Evolutionary conservation across 2,329 filamentous ascomycete genomes (phyloP), one percentile per base, ranked within the genome.

Genomic region (Fusarium buharicum): DNA sequence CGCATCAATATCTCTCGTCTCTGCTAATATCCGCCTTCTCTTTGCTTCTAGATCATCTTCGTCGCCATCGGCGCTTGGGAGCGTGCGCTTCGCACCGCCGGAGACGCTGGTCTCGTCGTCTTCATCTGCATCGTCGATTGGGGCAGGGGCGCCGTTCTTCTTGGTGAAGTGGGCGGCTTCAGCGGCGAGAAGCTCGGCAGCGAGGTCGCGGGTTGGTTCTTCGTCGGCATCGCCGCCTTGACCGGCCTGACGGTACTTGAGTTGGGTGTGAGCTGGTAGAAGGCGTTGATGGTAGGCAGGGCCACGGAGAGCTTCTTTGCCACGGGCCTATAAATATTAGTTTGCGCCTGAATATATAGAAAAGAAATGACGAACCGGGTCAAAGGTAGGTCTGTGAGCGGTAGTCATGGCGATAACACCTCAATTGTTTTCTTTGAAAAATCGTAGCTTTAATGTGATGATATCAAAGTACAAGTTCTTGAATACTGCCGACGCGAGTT

Each of bases 221-320:
- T 89, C 89, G 46, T 76, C 76, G 28, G 90, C 90, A 64, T 88
- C 89, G 66, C 92, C 91, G 70, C 95, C 95, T 80, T 99, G 95
- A 39, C 93, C 93, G n/a, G 90, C 81, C 41, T 85, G 88, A 81
- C 92, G 87, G 74, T 89, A 90, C 80, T 99, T 99, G 73, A 99
- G 88, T 64, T 92, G 89, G 12, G 92, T 98, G 77, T 99, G 90
- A 28, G 95, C 95, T 30, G 95, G 94, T 13, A 97, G 88, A 14
- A 98, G 90, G 70, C 95, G 90, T 78, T 98, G 94, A 75, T 99
- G 95, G 81, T 97, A 98, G 70, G 93, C 94, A 45, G 92, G 91
- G 43, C 95, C 95, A 72, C 93, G 90, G 58, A 93, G 90, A 71
- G 93, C 92, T 78, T 99, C 95, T 83, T 97, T 97, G 75, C 95